Evolutionary conservation across 2,329 filamentous ascomycete genomes (phyloP).

Genomic region (Calonectria leucothoes): DNA sequence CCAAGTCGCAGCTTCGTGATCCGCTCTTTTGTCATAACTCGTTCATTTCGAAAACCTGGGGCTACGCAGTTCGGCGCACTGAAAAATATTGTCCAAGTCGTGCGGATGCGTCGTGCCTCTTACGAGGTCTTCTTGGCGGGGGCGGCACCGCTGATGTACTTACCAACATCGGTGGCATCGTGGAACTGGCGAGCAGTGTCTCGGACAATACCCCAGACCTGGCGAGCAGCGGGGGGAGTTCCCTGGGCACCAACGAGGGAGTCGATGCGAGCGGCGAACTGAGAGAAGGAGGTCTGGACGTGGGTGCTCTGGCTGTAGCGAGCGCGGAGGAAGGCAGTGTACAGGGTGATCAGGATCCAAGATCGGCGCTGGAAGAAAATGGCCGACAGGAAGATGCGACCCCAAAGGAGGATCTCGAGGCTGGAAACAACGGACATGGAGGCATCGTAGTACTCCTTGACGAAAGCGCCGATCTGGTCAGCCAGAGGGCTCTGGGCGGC

Average conservation of each 20-base stretch:
- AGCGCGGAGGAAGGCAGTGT: conserved; percentile 92
- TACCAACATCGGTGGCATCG: conserved; percentile 81
- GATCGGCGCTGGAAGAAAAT: conserved; percentile 90
- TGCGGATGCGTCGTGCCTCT: conserved; percentile 19
- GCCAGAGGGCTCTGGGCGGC: conserved; percentile 70
- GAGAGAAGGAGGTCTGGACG: conserved; percentile 84
- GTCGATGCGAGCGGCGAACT: conserved; percentile 81
- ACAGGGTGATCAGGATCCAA: conserved; percentile 87
- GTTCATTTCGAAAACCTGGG: conserved; percentile 21
- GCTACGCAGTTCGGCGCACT: conserved; percentile 14
- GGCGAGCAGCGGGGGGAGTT: conserved; percentile 81
- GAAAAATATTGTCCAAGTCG: conserved; percentile 8
- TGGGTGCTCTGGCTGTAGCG: conserved; percentile 92
- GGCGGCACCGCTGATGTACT: conserved; percentile 72
- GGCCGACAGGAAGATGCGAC: conserved; percentile 83
- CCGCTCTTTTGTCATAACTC: conserved; percentile 29
- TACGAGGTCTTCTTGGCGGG: conserved; percentile 62
- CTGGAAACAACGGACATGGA: conserved; percentile 94
- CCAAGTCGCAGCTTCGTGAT: conserved; percentile 34
- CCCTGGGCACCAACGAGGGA: conserved; percentile 87
- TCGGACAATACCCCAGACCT: conserved; percentile 87
- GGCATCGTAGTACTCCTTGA: conserved; percentile 97
- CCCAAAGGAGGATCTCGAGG: conserved; percentile 89
- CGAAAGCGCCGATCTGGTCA: conserved; percentile 89
- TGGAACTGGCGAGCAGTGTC: conserved; percentile 77